These are phyloP conservation scores for Cladophialophora carrionii DNA, from an alignment of 2,329 filamentous ascomycete genomes.

Conservation along the genomic window DNA sequence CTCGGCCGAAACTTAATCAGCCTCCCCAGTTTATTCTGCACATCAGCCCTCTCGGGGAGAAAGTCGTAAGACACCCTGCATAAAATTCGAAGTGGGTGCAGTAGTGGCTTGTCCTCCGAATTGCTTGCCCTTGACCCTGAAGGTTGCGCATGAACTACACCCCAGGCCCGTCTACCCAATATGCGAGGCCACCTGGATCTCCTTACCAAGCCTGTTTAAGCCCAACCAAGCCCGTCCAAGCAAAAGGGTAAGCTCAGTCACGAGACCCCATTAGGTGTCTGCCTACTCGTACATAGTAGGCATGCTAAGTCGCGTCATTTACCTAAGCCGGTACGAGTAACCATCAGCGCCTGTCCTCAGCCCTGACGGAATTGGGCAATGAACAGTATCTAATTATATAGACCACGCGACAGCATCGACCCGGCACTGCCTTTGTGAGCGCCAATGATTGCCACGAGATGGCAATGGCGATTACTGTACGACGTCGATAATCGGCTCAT, in stretches of 20 bases:
- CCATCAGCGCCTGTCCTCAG: not conserved
- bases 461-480: not conserved
- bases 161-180: not conserved
- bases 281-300: no score
- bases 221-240: not conserved
- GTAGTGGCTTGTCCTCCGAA: not conserved
- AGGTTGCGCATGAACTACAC: not conserved
- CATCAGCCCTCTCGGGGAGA: not conserved
- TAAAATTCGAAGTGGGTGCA: not conserved
- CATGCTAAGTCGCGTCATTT: not conserved
- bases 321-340: not conserved
- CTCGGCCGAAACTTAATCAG: not conserved
- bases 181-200: not conserved
- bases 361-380: constrained; percentile 1
- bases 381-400: constrained; percentile 1
- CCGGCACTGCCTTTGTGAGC: not conserved
- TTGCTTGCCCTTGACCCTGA: not conserved
- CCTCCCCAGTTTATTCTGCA: constrained; percentile 1
- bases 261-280: not conserved
- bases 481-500: not conserved
- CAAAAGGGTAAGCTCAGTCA: not conserved
- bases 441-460: not conserved
- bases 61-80: not conserved
- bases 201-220: not conserved
- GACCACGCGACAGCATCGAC: not conserved